Conservation (phyloP, 140 eudicot species). For the Oenanthe javanica region DNA sequence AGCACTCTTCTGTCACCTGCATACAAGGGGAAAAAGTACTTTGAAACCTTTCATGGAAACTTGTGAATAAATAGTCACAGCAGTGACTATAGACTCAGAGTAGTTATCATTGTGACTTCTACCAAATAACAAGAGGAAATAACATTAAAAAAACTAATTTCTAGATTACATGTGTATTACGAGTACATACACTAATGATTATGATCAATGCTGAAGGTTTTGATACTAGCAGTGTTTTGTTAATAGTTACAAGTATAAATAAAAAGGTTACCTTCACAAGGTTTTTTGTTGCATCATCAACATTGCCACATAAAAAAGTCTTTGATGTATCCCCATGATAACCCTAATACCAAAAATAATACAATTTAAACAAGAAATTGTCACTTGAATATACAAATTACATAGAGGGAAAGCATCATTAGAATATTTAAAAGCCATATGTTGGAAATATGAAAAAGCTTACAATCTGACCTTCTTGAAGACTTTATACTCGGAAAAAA, state of each 20-base stretch:
- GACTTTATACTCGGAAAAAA: neutral
- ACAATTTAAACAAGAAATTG: neutral
- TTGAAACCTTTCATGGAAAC: neutral
- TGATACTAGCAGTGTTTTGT: neutral
- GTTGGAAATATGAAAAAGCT: neutral
- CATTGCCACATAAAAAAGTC: constrained; percentile 78
- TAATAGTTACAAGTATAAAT: neutral
- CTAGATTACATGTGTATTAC: neutral
- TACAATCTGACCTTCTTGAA: no score
- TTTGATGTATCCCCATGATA: constrained; percentile 98
- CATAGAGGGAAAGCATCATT: neutral
- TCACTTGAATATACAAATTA: neutral
- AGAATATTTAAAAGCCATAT: neutral
- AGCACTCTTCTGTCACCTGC: constrained; percentile 92
- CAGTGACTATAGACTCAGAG: neutral
- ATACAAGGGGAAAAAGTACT: constrained; percentile 13
- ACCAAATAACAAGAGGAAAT: neutral
- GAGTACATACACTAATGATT: neutral
- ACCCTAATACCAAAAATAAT: constrained; percentile 42
- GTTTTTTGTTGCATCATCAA: constrained; percentile 44
- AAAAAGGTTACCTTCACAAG: constrained; percentile 64
- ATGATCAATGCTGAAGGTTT: neutral
- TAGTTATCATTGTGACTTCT: neutral
- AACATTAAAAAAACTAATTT: neutral
- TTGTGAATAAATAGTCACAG: neutral